Evolutionary conservation across 2,329 filamentous ascomycete species (phyloP).

Genomic region (Blastomyces silverae): DNA sequence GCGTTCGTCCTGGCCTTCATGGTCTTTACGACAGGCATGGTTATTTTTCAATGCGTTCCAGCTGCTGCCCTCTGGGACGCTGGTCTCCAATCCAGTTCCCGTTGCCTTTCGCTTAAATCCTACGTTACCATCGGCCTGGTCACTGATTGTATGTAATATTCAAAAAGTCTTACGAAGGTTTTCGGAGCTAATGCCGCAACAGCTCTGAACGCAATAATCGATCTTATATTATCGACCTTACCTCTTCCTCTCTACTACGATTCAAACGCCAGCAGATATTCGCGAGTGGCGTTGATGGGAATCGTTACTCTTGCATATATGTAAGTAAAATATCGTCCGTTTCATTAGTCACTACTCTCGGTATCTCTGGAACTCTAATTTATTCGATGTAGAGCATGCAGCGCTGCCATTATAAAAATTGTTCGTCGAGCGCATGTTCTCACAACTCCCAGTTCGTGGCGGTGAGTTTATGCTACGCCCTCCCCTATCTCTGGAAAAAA

Average conservation of each 20-base stretch:
- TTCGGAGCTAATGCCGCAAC: conserved; percentile 19
- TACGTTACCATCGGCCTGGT: conserved; percentile 44
- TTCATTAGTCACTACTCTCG: background rate
- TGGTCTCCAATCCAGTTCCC: conserved; percentile 32
- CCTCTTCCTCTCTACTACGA: conserved; percentile 41
- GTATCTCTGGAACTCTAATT: conserved; percentile 2
- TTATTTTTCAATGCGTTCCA: conserved; percentile 46
- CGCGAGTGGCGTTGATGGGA: conserved; percentile 37
- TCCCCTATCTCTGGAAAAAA: background rate
- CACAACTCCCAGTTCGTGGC: conserved; percentile 31
- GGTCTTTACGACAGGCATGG: conserved; percentile 40
- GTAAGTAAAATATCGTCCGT: conserved; percentile 24
- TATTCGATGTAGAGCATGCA: conserved; percentile 32
- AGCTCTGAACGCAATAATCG: conserved; percentile 33
- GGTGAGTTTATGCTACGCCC: conserved; percentile 22
- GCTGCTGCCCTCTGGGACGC: conserved; percentile 43
- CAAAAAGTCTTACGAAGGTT: background rate
- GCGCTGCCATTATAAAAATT: conserved; percentile 38
- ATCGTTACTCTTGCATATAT: conserved; percentile 43
- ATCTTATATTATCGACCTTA: conserved; percentile 40
- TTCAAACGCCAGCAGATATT: conserved; percentile 38
- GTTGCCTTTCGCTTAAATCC: conserved; percentile 39
- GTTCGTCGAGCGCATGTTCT: conserved; percentile 35
- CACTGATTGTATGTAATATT: conserved; percentile 32
- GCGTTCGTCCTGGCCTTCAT: conserved; percentile 42